Base-by-base conservation (phyloP, 1,284 basidiomycete genomes). In the Chondrostereum purpureum region DNA sequence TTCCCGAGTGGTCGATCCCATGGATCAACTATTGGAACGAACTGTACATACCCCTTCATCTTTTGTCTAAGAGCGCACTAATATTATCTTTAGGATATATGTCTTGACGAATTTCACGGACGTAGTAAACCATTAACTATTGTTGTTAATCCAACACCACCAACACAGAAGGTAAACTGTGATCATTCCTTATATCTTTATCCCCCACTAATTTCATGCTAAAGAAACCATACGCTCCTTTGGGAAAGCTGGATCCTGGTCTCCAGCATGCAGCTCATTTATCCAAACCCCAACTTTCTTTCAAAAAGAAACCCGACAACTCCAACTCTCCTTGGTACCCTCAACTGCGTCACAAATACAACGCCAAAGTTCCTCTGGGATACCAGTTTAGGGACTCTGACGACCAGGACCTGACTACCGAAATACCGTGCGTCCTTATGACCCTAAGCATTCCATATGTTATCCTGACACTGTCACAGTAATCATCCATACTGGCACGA, bases 1-100 rank as follows among this genome's bases (percentile, higher is more conserved):
- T 50, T 70, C 76, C n/a, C 60, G 78, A 22, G 75, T 95, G 0
- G 84, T 91, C 13, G 90, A 94, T 59, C 69, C 80, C 0, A 78
- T 96, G 66, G 95, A 98, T 62, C 74, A 78, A 31, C 62, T 97
- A 45, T 66, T 96, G 46, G 95, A 98, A 63, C 75, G 80, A 45
- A 87, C 92, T 3, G 90, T 88, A 55, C 62, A 81, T 68, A 6
- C 39, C 13, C 18, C 27, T 8, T 19, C 37, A 42, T 43, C 34
- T n/a, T 24, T n/a, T 22, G 39, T 17, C 3, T 3, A 19, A n/a
- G 20, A 14, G n/a, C n/a, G 13, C 20, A 47, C 39, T 40, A 11
- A 17, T 49, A 11, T 43, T 21, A 33, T 17, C 34, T 35, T 5
- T 47, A 90, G 86, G 90, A 96, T 60, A 82, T 80, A 3, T 82